Evolutionary conservation across 345 rosid species (phyloP), one percentile per base, ranked within the genome.

Genomic region (Populus davidiana): DNA sequence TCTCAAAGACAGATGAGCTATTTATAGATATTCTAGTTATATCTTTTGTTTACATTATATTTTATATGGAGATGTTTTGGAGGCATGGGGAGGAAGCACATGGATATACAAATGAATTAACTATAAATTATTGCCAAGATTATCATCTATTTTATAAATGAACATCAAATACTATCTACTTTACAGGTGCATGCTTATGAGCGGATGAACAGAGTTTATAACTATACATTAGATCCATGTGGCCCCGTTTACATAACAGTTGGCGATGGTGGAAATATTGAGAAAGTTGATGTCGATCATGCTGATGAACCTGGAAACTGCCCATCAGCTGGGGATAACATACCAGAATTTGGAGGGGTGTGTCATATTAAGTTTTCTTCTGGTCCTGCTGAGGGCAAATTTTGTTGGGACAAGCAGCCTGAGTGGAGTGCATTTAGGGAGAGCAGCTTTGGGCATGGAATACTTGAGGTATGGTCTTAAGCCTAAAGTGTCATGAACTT

Each of bases 401-500:
- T 92, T 69, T 94, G 94, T 80, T 94, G 95, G 96, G 90, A 86
- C 71, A 81, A 75, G 81, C 96, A 92, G 81, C 97, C 97, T 0
- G 92, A 92, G 64, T 91, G 89, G 94, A 91, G 98, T 83, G 97
- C 98, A 8, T 84, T 86, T 47, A 85, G 98, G 82, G 97, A 92
- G 74, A 92, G 97, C 83, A 94, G 98, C 86, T 94, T 94, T 75
- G 98, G 98, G 36, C 97, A 92, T 82, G 96, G 94, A 81, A 86
- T 89, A 67, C 90, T 94, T 1, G 96, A 92, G 96, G 98, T 94
- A 54, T 9, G 16, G 17, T 33, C 13, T 14, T 5, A n/a, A 33
- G 25, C 68, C 59, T 44, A 20, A 2, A 16, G 33, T 67, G 18
- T 62, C 17, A 36, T 39, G 47, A 6, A 10, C 35, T 65, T 54